Evolutionary conservation across 306 rosid species (phyloP), one percentile per base, ranked within the genome.

Genomic region (Cucumis cinereus): DNA sequence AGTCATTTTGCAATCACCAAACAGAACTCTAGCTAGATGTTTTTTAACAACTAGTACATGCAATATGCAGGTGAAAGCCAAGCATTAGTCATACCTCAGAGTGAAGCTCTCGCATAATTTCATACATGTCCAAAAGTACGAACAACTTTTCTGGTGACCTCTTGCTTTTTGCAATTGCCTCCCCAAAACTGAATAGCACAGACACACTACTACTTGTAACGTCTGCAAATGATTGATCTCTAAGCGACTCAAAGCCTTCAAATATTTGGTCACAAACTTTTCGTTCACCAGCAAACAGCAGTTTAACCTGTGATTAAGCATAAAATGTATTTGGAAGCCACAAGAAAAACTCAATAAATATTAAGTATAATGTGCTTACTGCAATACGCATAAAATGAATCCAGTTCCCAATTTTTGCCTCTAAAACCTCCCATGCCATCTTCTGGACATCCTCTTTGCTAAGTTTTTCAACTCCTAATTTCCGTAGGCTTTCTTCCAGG

Each of bases 381-480:
- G 97, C 97, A 81, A 94, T 94, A 71, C 95, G 99, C 99, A 94
- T 94, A 85, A 85, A 92, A 85, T 92, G 99, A 82, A 94, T 92
- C 99, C 99, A 94, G 81, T 89, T 92, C 83, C 99, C 99, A 71
- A 94, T 92, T 87, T 94, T 94, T 76, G 99, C 99, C 85, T 94
- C 97, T 85, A 94, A 89, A 83, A 90, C 88, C 87, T 94, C 99
- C 99, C 97, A 92, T 67, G 87, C 96, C 87, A 92, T 89, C 89
- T 88, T 94, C 80, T 94, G 97, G 82, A 92, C 99, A 79, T 94
- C 99, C 0, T 92, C 96, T 86, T 94, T 92, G 91, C 91, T 88
- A 72, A 92, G 96, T 84, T 92, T 94, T 82, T 94, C 99, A 78
- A 94, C 97, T 52, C 99, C 97, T 80, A 94, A 85, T 83, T 89